Evolutionary conservation across 1,284 basidiomycete genomes (phyloP).

Genomic region (Melampsora occidentalis): DNA sequence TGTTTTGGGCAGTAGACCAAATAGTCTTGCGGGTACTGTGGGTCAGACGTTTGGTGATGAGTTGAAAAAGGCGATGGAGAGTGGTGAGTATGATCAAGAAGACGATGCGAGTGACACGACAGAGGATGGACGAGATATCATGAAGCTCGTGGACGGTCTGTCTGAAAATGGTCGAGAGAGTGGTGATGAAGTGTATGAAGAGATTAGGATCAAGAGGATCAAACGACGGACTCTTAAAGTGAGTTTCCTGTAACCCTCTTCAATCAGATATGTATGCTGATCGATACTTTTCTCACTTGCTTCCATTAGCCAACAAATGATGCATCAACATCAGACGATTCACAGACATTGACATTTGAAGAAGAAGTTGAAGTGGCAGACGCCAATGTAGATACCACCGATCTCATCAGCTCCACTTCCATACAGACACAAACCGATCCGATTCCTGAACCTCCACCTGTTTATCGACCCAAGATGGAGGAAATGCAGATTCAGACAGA

Average conservation of each 20-base stretch:
- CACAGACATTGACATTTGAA: neutral
- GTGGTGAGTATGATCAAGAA: slow-evolving; percentile 13
- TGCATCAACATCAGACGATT: neutral
- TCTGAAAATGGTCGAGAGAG: neutral
- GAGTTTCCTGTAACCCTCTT: neutral
- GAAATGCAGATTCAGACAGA: slow-evolving; percentile 33
- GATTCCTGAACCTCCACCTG: slow-evolving; percentile 34
- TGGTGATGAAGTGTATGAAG: slow-evolving; percentile 18
- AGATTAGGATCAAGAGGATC: slow-evolving; percentile 21
- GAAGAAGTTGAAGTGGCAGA: slow-evolving; percentile 14
- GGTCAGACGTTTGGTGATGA: slow-evolving; percentile 29
- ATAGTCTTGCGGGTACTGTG: slow-evolving; percentile 19
- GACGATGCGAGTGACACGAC: slow-evolving; percentile 20
- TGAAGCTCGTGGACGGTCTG: neutral
- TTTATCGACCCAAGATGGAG: slow-evolving; percentile 42
- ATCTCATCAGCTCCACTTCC: slow-evolving; percentile 10
- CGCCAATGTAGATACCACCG: slow-evolving; percentile 3
- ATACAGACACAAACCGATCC: slow-evolving; percentile 22
- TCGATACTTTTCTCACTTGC: too few relatives aligned
- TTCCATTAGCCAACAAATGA: too few relatives aligned
- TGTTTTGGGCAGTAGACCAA: slow-evolving; percentile 11
- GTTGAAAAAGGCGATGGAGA: slow-evolving; percentile 8
- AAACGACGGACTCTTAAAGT: slow-evolving; percentile 7
- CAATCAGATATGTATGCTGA: too few relatives aligned
- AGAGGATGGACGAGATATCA: neutral